A percentile compares a stretch with the other conserved stretches of the same genome.
These are phyloP conservation scores for Magnusiomyces tetraspermus DNA, from an alignment of 1,139 yeast genomes.

Conservation along the genomic window DNA sequence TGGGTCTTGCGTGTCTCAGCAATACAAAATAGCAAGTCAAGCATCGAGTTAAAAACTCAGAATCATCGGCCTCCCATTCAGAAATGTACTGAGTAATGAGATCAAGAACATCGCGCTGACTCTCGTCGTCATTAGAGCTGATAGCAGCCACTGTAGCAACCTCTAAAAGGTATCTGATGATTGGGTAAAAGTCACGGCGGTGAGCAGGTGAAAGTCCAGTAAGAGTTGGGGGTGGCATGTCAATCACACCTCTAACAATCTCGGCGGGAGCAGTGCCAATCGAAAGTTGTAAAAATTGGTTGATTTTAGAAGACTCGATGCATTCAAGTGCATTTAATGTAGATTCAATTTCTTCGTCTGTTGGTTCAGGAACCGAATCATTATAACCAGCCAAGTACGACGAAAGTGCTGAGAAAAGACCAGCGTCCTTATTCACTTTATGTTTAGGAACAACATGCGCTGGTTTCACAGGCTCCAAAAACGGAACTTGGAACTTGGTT, in stretches of 20 bases:
- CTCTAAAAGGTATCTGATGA: slow-evolving; percentile 20
- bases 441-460: slow-evolving; percentile 53
- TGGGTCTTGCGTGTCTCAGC: slow-evolving; percentile 38
- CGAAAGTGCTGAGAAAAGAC: slow-evolving; percentile 80
- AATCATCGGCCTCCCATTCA: slow-evolving; percentile 23
- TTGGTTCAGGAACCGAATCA: slow-evolving; percentile 84
- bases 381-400: slow-evolving; percentile 81
- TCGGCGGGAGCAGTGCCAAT: slow-evolving; percentile 6
- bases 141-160: slow-evolving; percentile 19
- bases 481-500: slow-evolving; percentile 18
- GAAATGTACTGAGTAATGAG: slow-evolving; percentile 22
- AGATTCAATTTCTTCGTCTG: slow-evolving; percentile 83
- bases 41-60: slow-evolving; percentile 28
- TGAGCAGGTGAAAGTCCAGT: slow-evolving; percentile 19
- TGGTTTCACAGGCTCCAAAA: slow-evolving; percentile 55
- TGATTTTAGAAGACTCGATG: slow-evolving; percentile 54
- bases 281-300: slow-evolving; percentile 37
- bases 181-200: slow-evolving; percentile 18
- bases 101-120: slow-evolving; percentile 22
- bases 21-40: slow-evolving; percentile 20
- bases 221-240: slow-evolving; percentile 22
- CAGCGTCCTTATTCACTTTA: slow-evolving; percentile 54
- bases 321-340: slow-evolving; percentile 79
- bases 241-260: slow-evolving; percentile 18
- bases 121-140: slow-evolving; percentile 12